Evolutionary conservation across 352 stramenopile genomes (phyloP), one percentile per base, ranked within the genome.

Genomic region (Aphanomyces cochlioides): DNA sequence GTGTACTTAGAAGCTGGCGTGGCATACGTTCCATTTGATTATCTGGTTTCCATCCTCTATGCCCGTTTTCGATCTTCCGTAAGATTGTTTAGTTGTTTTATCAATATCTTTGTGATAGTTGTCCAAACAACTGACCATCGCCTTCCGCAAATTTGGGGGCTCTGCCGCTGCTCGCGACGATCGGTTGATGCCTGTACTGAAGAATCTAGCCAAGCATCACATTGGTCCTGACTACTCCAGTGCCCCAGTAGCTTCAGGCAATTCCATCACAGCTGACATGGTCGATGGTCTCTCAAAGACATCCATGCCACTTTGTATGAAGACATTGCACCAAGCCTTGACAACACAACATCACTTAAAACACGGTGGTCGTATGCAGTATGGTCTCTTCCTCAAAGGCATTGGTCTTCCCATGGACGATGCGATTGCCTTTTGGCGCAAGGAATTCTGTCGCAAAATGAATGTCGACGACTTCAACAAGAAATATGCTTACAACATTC

Each of bases 291-390:
- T 98, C 36, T 85, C 95, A 5, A 74, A 76, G 15, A 85, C 87
- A 37, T 96, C 85, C 34, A 99, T 99, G 96, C 97, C 97, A 56
- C 81, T 99, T 8, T 99, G 97, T 76, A 99, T 99, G 97, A 85
- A 87, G 36, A 88, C 96, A 66, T 81, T 99, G 45, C 94, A 99
- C 83, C 85, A 90, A 54, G 90, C 83, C 43, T 76, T 99, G 5
- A 95, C 97, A 72, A 78, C 89, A 38, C 96, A 98, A 65, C 91
- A 98, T 75, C 97, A 99, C 72, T 78, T 99, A 28, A 98, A 98
- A 76, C 97, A 99, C 78, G 90, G 87, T 56, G 97, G 95, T 13
- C 87, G 97, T 39, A 82, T 99, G 76, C 97, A 99, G 76, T 99
- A 98, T 77, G 96, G 96, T 10, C 86, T 99, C 6, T 99, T 99